Percentiles rank a stretch among this genome's conserved stretches.
Conservation (phyloP, 1,284 basidiomycete species). For the Heterobasidion parviporum region DNA sequence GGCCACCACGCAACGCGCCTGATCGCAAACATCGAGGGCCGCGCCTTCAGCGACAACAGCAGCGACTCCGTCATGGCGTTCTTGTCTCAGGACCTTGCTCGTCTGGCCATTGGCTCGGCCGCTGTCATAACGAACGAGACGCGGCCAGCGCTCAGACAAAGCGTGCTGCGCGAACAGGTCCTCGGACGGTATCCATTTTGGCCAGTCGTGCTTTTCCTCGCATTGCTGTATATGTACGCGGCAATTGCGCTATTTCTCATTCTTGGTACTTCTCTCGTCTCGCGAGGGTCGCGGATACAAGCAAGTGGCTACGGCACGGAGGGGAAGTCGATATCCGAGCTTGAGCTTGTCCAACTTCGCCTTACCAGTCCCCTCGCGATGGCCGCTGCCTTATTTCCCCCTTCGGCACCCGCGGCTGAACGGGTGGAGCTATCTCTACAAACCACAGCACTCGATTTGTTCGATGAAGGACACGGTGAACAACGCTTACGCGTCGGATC, state of each 20-base stretch:
- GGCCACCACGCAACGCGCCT: neutral
- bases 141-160: neutral
- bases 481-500: neutral
- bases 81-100: conserved; percentile 1
- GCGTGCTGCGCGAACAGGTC: neutral
- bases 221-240: neutral
- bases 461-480: neutral
- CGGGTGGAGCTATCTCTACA: neutral
- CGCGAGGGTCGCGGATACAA: neutral
- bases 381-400: neutral
- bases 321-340: neutral
- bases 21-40: conserved; percentile 2
- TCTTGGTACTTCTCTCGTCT: neutral
- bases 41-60: conserved; percentile 1
- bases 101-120: conserved; percentile 3
- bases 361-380: neutral
- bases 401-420: neutral
- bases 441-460: neutral
- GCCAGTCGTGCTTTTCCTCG: neutral
- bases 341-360: neutral
- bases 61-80: conserved; percentile 2
- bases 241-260: neutral
- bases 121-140: conserved; percentile 1
- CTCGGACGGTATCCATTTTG: conserved; percentile 1
- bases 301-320: no score